Percentiles rank a stretch among this genome's conserved stretches.
Conservation (phyloP, 1,284 basidiomycete genomes). For the Heterobasidion parviporum region DNA sequence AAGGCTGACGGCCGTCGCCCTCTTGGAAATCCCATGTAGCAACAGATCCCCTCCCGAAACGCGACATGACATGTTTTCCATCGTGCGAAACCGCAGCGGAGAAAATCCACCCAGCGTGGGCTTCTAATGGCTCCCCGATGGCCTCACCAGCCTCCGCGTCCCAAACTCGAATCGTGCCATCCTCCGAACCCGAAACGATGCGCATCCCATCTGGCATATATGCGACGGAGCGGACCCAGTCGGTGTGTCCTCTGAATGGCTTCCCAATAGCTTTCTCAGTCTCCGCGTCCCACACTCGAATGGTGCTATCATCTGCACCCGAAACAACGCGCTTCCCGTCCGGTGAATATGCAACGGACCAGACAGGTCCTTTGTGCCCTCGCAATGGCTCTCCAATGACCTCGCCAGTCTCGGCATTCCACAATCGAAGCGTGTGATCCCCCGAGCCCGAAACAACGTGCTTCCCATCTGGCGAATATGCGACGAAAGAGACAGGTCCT, state of each 20-base stretch:
- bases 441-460: neutral
- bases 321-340: constrained; percentile 13
- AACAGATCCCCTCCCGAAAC: too few species aligned
- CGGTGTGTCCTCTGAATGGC: neutral
- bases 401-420: neutral
- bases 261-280: neutral
- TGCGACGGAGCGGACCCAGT: neutral
- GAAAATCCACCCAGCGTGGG: neutral
- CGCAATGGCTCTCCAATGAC: neutral
- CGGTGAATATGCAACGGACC: constrained; percentile 9
- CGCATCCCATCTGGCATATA: neutral
- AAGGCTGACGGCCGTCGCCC: too few species aligned
- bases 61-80: too few species aligned
- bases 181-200: constrained; percentile 1
- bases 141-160: neutral
- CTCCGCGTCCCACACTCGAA: constrained; percentile 11
- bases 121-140: neutral
- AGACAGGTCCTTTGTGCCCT: constrained; percentile 14
- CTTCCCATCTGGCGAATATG: neutral
- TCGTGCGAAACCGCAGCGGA: neutral
- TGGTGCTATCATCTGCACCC: constrained; percentile 11
- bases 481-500: neutral
- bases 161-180: constrained; percentile 1
- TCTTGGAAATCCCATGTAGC: too few species aligned
- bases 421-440: neutral